Evolutionary conservation across 306 rosid species (phyloP), one percentile per base, ranked within the genome.

Genomic region (Acmispon strigosus): DNA sequence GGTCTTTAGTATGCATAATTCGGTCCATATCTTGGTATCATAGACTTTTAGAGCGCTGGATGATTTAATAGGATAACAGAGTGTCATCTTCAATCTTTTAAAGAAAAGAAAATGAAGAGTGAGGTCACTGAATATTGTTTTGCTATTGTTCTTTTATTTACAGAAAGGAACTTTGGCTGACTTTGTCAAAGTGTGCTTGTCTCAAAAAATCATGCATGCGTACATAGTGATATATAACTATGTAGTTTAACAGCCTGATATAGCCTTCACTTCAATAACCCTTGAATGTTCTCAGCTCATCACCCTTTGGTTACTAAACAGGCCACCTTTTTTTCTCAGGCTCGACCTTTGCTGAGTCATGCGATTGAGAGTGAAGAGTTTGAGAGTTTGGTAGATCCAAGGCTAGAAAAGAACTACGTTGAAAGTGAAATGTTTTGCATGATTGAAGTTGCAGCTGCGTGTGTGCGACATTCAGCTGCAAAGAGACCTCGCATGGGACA

Each of bases 401-500:
- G 75, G 87, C 94, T 93, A 18, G 84, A 68, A 36, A 87, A 71
- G 74, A 86, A 88, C 77, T 93, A 81, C 14, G 76, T 84, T 55
- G 86, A 86, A 27, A 80, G 83, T 60, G 97, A 90, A 74, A 73
- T 94, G 88, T 70, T 81, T 72, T 70, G 80, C 82, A 86, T 94
- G 96, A 81, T 94, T 66, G 83, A 81, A 76, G 68, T 87, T 80
- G 90, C 97, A 63, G 96, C 95, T 66, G 90, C 94, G 70, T 94
- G 97, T 44, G 97, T 90, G 78, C 83, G 90, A 15, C 94, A 90
- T 68, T 89, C 92, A 3, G 74, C 97, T 77, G 53, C 86, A 44
- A 87, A 87, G 88, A 86, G 98, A 71, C 96, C 98, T 16, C 80
- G 83, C 50, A 89, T 94, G 98, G 97, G 98, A 76, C 96, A 94